These are phyloP conservation scores for Ophiocordyceps unilateralis DNA, from an alignment of 2,329 filamentous ascomycete species.

Conservation along the genomic window DNA sequence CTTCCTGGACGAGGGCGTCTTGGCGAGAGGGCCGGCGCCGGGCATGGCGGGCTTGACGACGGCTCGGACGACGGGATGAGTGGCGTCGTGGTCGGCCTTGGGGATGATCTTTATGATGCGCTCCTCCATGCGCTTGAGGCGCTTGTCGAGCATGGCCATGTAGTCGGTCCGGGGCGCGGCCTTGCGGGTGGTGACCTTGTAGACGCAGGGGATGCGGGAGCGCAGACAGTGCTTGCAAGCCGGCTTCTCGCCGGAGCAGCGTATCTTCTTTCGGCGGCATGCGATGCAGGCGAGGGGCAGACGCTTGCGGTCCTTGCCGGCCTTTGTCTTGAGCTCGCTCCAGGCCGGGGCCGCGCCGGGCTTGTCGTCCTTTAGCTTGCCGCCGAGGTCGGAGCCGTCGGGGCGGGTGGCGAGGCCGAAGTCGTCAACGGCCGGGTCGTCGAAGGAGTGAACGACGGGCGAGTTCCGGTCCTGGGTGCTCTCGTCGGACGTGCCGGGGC, in stretches of 20 bases:
- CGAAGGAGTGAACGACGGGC: constrained; percentile 27
- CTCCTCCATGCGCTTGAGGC: constrained; percentile 93
- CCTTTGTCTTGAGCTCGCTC: constrained; percentile 78
- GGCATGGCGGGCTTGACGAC: constrained; percentile 66
- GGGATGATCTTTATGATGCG: constrained; percentile 91
- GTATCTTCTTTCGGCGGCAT: constrained; percentile 91
- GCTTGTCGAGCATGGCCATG: constrained; percentile 97
- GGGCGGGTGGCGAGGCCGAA: constrained; percentile 37
- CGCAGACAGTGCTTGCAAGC: constrained; percentile 92
- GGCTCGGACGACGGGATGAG: constrained; percentile 55
- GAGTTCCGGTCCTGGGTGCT: constrained; percentile 24
- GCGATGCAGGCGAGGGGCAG: constrained; percentile 89
- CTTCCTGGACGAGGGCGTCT: constrained; percentile 49
- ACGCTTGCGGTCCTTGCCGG: constrained; percentile 88
- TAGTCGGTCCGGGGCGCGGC: constrained; percentile 91
- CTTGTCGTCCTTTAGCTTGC: constrained; percentile 39
- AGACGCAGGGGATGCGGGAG: constrained; percentile 87
- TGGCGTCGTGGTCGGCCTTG: constrained; percentile 58
- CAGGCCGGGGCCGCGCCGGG: constrained; percentile 45
- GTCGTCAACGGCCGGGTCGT: constrained; percentile 38
- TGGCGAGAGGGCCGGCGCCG: constrained; percentile 18
- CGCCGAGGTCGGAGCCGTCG: no score
- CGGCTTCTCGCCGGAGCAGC: constrained; percentile 93
- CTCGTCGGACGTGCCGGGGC: constrained; percentile 26
- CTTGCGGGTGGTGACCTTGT: constrained; percentile 91